These are phyloP conservation scores for Phytophthora vignae DNA, from an alignment of 352 stramenopile species.

Conservation along the genomic window DNA sequence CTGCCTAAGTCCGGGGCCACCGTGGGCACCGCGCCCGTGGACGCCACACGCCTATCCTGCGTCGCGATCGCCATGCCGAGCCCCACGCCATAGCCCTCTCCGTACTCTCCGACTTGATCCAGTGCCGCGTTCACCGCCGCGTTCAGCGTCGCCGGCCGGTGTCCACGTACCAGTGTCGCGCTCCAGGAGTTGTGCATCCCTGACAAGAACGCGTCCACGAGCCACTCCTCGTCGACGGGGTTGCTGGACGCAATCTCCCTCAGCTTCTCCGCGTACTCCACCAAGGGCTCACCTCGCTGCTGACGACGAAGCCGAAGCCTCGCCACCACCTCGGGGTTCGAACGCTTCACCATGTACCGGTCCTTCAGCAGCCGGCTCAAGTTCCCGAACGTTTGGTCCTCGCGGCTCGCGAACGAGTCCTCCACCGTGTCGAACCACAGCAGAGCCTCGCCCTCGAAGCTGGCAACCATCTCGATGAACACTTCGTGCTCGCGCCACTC, in stretches of 20 bases:
- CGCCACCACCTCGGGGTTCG: slow-evolving; percentile 3
- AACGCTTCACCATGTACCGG: neutral
- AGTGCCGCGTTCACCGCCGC: neutral
- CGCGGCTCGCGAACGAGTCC: neutral
- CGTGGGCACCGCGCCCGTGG: too few relatives aligned
- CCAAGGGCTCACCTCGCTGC: neutral
- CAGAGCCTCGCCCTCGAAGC: neutral
- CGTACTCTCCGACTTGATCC: slow-evolving; percentile 5
- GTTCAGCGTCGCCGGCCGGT: neutral
- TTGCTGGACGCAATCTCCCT: neutral
- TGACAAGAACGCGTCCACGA: too few relatives aligned
- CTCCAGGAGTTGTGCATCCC: neutral
- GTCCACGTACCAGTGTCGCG: neutral
- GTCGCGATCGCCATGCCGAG: neutral
- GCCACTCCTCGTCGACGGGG: neutral
- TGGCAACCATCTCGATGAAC: slow-evolving; percentile 6
- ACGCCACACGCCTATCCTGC: neutral
- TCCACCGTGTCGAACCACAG: neutral
- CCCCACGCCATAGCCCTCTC: neutral
- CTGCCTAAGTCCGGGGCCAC: neutral
- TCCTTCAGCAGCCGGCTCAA: neutral
- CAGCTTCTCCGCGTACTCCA: neutral
- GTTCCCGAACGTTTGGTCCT: neutral
- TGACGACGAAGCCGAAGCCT: neutral
- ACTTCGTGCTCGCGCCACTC: slow-evolving; percentile 1